Evolutionary conservation across 2,329 filamentous ascomycete species (phyloP).

Genomic region (Cladosporium oxysporum): DNA sequence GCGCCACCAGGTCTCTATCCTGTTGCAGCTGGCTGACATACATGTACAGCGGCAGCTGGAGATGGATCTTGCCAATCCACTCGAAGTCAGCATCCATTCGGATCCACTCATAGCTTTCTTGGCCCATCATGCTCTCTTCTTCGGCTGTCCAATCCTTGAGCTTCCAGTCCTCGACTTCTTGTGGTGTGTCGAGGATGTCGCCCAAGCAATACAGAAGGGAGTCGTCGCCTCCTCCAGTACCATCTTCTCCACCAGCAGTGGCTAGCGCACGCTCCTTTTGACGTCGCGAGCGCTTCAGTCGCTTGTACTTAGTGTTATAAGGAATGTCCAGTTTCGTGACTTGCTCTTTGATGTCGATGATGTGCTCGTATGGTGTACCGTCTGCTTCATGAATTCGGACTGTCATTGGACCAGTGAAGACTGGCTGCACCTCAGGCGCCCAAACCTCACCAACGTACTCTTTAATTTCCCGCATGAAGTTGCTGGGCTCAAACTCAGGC

Average conservation of each 20-base stretch:
- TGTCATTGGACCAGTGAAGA: conserved; percentile 95
- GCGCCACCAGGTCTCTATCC: conserved; percentile 93
- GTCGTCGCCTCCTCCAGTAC: conserved; percentile 60
- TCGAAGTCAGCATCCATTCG: conserved; percentile 97
- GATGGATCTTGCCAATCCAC: conserved; percentile 85
- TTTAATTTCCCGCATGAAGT: conserved; percentile 82
- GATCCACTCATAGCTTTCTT: conserved; percentile 98
- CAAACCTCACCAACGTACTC: conserved; percentile 73
- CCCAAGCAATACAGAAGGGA: conserved; percentile 88
- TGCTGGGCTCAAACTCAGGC: conserved; percentile 65
- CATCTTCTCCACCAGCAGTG: conserved; percentile 58
- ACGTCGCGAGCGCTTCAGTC: conserved; percentile 82
- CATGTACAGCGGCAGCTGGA: conserved; percentile 92
- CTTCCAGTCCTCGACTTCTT: conserved; percentile 81
- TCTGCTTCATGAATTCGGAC: conserved; percentile 97
- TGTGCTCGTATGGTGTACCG: conserved; percentile 96
- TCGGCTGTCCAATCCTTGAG: conserved; percentile 87
- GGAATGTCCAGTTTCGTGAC: conserved; percentile 88
- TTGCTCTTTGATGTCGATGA: conserved; percentile 89
- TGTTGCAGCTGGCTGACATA: conserved; percentile 96
- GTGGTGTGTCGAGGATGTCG: conserved; percentile 79
- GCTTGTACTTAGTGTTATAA: conserved; percentile 99
- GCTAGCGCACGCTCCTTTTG: conserved; percentile 75
- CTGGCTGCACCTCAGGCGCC: conserved; percentile 59
- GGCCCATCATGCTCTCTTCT: conserved; percentile 86